phyloP scores from a whole-genome alignment of 768 basidiomycete species.

The Leccinum rimulosum region DNA sequence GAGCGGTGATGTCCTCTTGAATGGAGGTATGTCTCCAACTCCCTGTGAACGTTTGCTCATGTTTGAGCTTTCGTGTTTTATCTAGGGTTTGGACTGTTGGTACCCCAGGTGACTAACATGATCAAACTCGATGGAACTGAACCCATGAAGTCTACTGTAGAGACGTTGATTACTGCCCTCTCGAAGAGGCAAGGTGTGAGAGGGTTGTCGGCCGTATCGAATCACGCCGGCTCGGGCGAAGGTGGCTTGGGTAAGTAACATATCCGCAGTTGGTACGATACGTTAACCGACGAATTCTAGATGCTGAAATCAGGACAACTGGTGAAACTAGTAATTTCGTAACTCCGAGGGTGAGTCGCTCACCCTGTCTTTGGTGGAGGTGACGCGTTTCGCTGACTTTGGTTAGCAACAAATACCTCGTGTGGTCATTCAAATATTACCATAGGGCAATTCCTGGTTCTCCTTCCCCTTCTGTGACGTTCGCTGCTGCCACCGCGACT shows the following conservation, averaged over 20 bases:
- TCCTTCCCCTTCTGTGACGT: no score
- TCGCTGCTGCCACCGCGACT: no score
- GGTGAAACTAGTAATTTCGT: conserved; percentile 79
- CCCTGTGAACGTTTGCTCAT: conserved; percentile 21
- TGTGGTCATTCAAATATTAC: no score
- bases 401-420: conserved; percentile 77
- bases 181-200: conserved; percentile 66
- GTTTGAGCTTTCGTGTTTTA: conserved; percentile 23
- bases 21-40: conserved; percentile 58
- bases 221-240: conserved; percentile 74
- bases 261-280: background rate
- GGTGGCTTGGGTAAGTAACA: conserved; percentile 58
- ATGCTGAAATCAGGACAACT: conserved; percentile 72
- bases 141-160: conserved; percentile 33
- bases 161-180: conserved; percentile 77
- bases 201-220: conserved; percentile 76
- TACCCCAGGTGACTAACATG: conserved; percentile 58
- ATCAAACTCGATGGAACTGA: background rate
- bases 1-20: conserved; percentile 71
- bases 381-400: background rate
- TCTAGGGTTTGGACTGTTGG: conserved; percentile 81
- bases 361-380: background rate
- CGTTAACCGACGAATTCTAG: conserved; percentile 26
- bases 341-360: conserved; percentile 68
- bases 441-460: no score